Base-by-base conservation (phyloP, 2,329 filamentous ascomycete species). In the Sporothrix euskadiensis region DNA sequence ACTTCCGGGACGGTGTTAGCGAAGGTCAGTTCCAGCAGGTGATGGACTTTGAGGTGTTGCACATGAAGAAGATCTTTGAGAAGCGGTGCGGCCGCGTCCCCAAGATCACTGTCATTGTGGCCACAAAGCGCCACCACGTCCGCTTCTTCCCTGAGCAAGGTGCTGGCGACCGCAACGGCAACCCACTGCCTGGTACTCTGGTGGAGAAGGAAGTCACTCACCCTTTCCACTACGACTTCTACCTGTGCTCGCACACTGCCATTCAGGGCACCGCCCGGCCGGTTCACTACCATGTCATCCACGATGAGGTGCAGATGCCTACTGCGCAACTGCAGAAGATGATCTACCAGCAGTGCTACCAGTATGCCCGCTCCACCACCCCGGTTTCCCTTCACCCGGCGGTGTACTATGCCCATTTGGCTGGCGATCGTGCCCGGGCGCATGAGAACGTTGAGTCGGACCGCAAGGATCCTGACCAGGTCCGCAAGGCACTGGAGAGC, bases 221-320 rank as follows among this genome's bases (percentile, higher is more conserved):
- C 78, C 94, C 96, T 0, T 93, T 92, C 79, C 92, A 97, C 80
- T 97, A 92, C 80, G 96, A 98, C 80, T 97, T 97, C 79, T 95
- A 88, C 71, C 81, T 89, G 4, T 86, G 83, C 76, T 88, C 87
- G 0, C 88, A 90, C 71, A 82, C 84, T 0, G 96, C 96, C 0
- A 94, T 99, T 76, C 96, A 99, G 82, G 96, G 96, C 32, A 99
- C 96, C 0, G 92, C 96, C 22, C 90, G 96, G 1, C 96, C 96
- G 0, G 94, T 97, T 0, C 94, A 97, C 78, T 99, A 99, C 81
- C 92, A 95, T 75, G 91, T 98, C 16, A 89, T 99, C 30, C 80
- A 92, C 65, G 96, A 99, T 79, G 94, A 98, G 80, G 88, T 91
- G 71, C 84, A 87, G 1, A 87, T 93, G 78, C 81, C 85, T 0